Evolutionary conservation across 805 yeast species (phyloP).

Genomic region (Saturnispora kantuleensis): DNA sequence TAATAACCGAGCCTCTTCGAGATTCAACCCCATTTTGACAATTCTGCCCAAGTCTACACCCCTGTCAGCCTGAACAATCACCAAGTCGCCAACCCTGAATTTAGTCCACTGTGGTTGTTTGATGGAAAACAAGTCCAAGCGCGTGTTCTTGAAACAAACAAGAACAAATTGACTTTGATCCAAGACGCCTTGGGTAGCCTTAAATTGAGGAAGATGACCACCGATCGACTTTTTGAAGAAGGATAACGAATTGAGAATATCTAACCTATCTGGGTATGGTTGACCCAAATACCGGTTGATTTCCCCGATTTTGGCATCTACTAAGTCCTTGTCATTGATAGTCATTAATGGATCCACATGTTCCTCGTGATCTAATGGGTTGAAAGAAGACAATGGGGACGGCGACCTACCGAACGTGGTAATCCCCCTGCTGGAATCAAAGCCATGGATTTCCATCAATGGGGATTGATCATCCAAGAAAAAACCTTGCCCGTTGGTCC

Average conservation of each 20-base stretch:
- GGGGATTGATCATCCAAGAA: not conserved
- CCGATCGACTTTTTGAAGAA: conserved; percentile 3
- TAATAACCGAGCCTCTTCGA: conserved; percentile 59
- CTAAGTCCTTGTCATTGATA: conserved; percentile 15
- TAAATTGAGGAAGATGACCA: conserved; percentile 4
- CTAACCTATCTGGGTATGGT: conserved; percentile 19
- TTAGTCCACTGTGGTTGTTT: conserved; percentile 27
- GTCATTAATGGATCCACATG: too few relatives aligned
- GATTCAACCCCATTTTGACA: conserved; percentile 43
- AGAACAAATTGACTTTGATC: conserved; percentile 35
- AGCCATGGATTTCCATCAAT: too few relatives aligned
- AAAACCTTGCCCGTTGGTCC: not conserved
- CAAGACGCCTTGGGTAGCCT: not conserved
- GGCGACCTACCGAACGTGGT: conserved; percentile 1
- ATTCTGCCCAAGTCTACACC: conserved; percentile 71
- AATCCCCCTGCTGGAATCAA: not conserved
- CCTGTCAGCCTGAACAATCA: conserved; percentile 76
- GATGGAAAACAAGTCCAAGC: conserved; percentile 67
- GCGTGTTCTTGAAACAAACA: conserved; percentile 69
- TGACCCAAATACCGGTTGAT: conserved; percentile 22
- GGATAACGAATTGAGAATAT: conserved; percentile 16
- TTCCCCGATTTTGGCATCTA: conserved; percentile 19
- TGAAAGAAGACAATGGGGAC: not conserved
- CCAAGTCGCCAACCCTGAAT: conserved; percentile 51
- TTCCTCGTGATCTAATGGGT: conserved; percentile 1